Evolutionary conservation across 2,329 filamentous ascomycete species (phyloP).

Genomic region (Chrysosphaeria jannelii): DNA sequence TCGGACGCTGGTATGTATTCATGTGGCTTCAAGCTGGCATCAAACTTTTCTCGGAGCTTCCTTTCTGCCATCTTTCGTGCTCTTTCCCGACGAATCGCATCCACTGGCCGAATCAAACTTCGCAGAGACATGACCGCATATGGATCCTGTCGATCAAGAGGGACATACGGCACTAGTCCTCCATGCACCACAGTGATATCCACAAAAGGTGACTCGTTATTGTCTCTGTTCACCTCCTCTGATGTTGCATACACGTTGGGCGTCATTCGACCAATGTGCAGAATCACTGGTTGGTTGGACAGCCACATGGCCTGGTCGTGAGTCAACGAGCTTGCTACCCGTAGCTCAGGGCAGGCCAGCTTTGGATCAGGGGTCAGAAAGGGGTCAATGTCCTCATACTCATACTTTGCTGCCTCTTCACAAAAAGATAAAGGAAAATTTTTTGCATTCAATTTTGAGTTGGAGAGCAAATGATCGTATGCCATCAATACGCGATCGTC

Average conservation of each 20-base stretch:
- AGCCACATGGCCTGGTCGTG: slow-evolving; percentile 38
- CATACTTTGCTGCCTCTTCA: too few species aligned
- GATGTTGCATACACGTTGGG: too few species aligned
- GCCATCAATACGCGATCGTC: slow-evolving; percentile 61
- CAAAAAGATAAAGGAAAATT: too few species aligned
- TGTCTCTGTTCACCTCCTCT: not conserved
- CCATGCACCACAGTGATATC: slow-evolving; percentile 56
- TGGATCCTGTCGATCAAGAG: slow-evolving; percentile 40
- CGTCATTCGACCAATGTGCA: slow-evolving; percentile 32
- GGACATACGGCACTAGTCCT: slow-evolving; percentile 49
- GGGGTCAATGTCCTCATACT: too few species aligned
- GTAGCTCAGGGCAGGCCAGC: too few species aligned
- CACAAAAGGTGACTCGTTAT: slow-evolving; percentile 5
- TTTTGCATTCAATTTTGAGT: too few species aligned
- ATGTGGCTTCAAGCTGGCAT: slow-evolving; percentile 3
- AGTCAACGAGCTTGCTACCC: too few species aligned
- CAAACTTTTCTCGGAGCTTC: slow-evolving; percentile 2
- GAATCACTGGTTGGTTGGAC: slow-evolving; percentile 41
- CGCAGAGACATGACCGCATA: slow-evolving; percentile 82
- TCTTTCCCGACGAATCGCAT: slow-evolving; percentile 15
- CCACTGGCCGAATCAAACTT: slow-evolving; percentile 31
- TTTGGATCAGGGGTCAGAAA: too few species aligned
- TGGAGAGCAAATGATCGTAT: slow-evolving; percentile 12
- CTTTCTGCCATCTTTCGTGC: slow-evolving; percentile 9
- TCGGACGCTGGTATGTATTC: too few species aligned